phyloP scores from a whole-genome alignment of 2,329 filamentous ascomycete genomes.

The Fusarium sp. region DNA sequence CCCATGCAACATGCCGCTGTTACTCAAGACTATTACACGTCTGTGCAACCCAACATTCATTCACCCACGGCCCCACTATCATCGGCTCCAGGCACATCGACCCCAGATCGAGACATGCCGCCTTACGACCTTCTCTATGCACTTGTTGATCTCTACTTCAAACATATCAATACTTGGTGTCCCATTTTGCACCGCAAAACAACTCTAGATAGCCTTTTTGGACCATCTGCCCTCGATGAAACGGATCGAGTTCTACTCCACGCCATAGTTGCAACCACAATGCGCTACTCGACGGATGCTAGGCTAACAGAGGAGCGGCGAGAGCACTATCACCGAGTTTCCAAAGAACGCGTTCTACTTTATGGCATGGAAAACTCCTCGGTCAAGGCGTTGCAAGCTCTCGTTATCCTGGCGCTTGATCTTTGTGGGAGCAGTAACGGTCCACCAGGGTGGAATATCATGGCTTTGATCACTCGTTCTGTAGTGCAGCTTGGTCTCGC shows the following conservation, averaged over 20 bases:
- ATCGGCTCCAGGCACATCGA: conserved; percentile 48
- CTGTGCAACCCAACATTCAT: conserved; percentile 58
- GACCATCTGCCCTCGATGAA: conserved; percentile 78
- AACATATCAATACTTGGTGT: conserved; percentile 85
- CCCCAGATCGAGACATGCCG: conserved; percentile 72
- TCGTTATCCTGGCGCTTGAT: conserved; percentile 88
- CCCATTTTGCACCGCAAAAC: conserved; percentile 88
- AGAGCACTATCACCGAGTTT: conserved; percentile 79
- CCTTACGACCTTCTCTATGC: conserved; percentile 80
- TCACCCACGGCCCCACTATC: conserved; percentile 68
- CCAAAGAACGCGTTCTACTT: conserved; percentile 86
- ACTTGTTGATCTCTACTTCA: conserved; percentile 80
- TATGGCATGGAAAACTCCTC: conserved; percentile 92
- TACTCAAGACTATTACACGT: conserved; percentile 62
- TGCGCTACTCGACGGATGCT: conserved; percentile 83
- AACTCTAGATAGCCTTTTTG: conserved; percentile 85
- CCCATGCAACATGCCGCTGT: conserved; percentile 54
- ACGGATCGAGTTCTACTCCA: conserved; percentile 85
- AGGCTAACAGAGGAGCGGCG: conserved; percentile 79
- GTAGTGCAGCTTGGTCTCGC: conserved; percentile 89
- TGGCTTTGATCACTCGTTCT: conserved; percentile 87
- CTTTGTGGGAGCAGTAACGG: conserved; percentile 89
- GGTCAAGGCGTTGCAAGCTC: conserved; percentile 85
- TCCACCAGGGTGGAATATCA: conserved; percentile 90
- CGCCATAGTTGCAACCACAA: conserved; percentile 87